phyloP scores from a whole-genome alignment of 163 green algal species.

The Chloromonas sp. region DNA sequence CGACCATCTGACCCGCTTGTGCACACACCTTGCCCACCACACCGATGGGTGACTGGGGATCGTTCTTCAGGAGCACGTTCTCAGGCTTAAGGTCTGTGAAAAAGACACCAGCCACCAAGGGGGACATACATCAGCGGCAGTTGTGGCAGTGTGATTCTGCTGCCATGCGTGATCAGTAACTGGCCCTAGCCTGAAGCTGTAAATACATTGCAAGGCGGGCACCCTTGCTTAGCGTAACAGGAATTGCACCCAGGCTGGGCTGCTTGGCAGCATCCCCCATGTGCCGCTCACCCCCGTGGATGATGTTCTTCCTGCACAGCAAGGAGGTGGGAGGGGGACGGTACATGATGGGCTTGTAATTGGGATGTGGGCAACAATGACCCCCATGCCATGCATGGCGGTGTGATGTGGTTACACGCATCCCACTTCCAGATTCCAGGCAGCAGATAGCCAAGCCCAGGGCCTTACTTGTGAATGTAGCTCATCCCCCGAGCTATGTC shows the following conservation, averaged over 20 bases:
- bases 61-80: conserved; percentile 20
- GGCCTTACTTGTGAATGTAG: conserved; percentile 17
- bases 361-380: too few species aligned
- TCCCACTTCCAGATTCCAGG: too few species aligned
- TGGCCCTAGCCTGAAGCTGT: too few species aligned
- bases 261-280: too few species aligned
- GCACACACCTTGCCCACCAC: conserved; percentile 14
- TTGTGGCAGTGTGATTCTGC: too few species aligned
- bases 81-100: conserved; percentile 10
- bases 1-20: not conserved
- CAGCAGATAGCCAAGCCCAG: too few species aligned
- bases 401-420: too few species aligned
- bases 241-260: too few species aligned
- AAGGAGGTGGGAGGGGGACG: not conserved
- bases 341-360: not conserved
- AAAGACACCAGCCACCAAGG: not conserved
- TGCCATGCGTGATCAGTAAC: too few species aligned
- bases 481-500: conserved; percentile 24
- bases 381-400: too few species aligned
- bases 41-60: conserved; percentile 9
- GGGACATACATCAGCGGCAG: not conserved
- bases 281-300: conserved; percentile 3
- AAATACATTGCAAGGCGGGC: too few species aligned
- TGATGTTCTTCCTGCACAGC: conserved; percentile 15
- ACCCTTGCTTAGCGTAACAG: too few species aligned